Conservation (phyloP, 2,329 filamentous ascomycete genomes). For the Orbilia blumenaviensis region DNA sequence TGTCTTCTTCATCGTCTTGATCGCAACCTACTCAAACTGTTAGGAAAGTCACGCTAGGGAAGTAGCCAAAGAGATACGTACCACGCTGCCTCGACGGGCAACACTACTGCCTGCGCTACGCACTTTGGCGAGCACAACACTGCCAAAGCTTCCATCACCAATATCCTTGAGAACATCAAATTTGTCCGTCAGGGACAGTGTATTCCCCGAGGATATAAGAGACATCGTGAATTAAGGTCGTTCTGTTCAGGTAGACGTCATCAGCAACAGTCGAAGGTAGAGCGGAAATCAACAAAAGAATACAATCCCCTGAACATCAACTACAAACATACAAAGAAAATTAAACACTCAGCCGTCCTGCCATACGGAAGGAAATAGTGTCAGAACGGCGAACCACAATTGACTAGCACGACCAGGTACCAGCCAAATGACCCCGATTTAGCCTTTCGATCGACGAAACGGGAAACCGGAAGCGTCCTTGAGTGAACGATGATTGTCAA, state of each 20-base stretch:
- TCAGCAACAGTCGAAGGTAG: conserved; percentile 27
- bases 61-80: conserved; percentile 66
- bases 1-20: conserved; percentile 99
- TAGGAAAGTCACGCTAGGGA: not conserved
- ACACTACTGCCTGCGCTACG: conserved; percentile 88
- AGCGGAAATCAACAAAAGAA: conserved; percentile 15
- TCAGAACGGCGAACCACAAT: conserved; percentile 31
- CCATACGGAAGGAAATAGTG: conserved; percentile 44
- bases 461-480: conserved; percentile 48
- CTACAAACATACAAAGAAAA: conserved; percentile 41
- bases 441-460: conserved; percentile 52
- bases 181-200: conserved; percentile 81
- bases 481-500: conserved; percentile 48
- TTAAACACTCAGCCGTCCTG: conserved; percentile 40
- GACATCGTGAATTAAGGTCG: conserved; percentile 49
- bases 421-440: conserved; percentile 50
- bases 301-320: conserved; percentile 10
- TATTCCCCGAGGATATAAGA: conserved; percentile 60
- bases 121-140: conserved; percentile 89
- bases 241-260: conserved; percentile 23
- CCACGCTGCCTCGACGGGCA: conserved; percentile 88
- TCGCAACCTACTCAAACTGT: conserved; percentile 75
- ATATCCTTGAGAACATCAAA: conserved; percentile 98
- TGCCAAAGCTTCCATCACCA: conserved; percentile 98
- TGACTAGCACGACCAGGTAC: conserved; percentile 48